Evolutionary conservation across 2,329 filamentous ascomycete species (phyloP).

Genomic region (Phialophora macrospora): DNA sequence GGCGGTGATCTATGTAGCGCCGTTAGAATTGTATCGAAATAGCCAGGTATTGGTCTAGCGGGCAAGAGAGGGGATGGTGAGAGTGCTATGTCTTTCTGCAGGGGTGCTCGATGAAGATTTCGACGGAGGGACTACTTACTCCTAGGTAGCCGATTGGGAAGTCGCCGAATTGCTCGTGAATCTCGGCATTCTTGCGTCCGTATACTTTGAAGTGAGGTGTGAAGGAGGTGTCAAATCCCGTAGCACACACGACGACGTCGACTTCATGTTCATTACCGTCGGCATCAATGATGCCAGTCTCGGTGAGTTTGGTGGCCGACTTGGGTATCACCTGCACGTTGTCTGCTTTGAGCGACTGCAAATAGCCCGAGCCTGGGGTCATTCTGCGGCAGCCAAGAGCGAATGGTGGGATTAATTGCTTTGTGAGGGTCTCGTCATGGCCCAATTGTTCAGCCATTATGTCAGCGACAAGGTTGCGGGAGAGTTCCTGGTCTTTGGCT

Average conservation of each 20-base stretch:
- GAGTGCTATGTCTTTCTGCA: neutral
- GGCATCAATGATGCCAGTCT: constrained; percentile 48
- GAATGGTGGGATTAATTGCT: constrained; percentile 56
- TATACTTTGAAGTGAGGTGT: constrained; percentile 45
- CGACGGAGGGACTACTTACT: neutral
- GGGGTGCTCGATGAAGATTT: neutral
- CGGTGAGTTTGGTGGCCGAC: constrained; percentile 46
- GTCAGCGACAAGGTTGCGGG: constrained; percentile 40
- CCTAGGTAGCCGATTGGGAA: constrained; percentile 34
- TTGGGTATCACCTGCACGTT: constrained; percentile 50
- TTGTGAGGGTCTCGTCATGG: constrained; percentile 46
- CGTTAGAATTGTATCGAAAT: neutral
- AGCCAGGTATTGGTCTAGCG: neutral
- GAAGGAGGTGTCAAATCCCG: constrained; percentile 47
- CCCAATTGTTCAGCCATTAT: constrained; percentile 39
- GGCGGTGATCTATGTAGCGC: constrained; percentile 16
- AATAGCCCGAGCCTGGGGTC: constrained; percentile 52
- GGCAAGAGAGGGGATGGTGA: neutral
- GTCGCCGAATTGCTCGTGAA: constrained; percentile 39
- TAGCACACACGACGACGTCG: constrained; percentile 48
- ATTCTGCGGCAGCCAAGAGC: constrained; percentile 50
- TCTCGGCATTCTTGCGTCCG: constrained; percentile 40
- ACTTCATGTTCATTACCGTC: constrained; percentile 46
- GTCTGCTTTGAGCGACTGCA: constrained; percentile 48
- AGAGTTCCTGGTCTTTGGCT: constrained; percentile 41